These are phyloP conservation scores for Mycena floridula DNA, from an alignment of 768 basidiomycete genomes.

Conservation along the genomic window DNA sequence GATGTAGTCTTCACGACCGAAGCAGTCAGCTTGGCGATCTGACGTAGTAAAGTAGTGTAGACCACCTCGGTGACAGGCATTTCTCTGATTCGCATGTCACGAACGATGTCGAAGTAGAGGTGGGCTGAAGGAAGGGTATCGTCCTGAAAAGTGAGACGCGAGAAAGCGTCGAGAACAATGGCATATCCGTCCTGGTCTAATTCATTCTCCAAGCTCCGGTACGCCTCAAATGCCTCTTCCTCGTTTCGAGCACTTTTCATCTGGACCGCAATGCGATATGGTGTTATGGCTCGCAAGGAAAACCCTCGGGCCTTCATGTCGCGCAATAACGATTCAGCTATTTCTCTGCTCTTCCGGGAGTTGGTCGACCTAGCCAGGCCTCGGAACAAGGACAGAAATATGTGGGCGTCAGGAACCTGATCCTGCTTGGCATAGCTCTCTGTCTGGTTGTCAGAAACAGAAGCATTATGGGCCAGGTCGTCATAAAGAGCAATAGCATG, in stretches of 20 bases:
- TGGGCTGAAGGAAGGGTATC: constrained; percentile 35
- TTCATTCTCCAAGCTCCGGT: constrained; percentile 35
- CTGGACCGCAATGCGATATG: constrained; percentile 53
- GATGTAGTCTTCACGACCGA: background rate
- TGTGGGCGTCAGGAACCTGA: constrained; percentile 39
- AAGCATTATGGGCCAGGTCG: constrained; percentile 21
- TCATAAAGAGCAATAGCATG: constrained; percentile 48
- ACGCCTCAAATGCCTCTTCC: constrained; percentile 56
- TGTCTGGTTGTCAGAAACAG: constrained; percentile 17
- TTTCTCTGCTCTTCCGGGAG: constrained; percentile 39
- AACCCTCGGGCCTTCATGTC: constrained; percentile 60
- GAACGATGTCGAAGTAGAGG: constrained; percentile 70
- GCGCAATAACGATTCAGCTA: constrained; percentile 45
- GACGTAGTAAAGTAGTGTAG: constrained; percentile 63
- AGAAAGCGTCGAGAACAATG: constrained; percentile 59
- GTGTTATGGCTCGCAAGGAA: constrained; percentile 35
- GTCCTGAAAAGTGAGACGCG: constrained; percentile 46
- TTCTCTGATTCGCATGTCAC: constrained; percentile 71
- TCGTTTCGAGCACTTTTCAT: constrained; percentile 53
- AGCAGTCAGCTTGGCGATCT: constrained; percentile 39
- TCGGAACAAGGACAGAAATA: constrained; percentile 51
- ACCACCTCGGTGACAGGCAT: constrained; percentile 49
- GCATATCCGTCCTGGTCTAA: constrained; percentile 57
- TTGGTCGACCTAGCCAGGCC: constrained; percentile 39
- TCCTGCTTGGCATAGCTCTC: no score